Conservation (phyloP, 1,284 basidiomycete species). For the Trichosporon sp. region DNA sequence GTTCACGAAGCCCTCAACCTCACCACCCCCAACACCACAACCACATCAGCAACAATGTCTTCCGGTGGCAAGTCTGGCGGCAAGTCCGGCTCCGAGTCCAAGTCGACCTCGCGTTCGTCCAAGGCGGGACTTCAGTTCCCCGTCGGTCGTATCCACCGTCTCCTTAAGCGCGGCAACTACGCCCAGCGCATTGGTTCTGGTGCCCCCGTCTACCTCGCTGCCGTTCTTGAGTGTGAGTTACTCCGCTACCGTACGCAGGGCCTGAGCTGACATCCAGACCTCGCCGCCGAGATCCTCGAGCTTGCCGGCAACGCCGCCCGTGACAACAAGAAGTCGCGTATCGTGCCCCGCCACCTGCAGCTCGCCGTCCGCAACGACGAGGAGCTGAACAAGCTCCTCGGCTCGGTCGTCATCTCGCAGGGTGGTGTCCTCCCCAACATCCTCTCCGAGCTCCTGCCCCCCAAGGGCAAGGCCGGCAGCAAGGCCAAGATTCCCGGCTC, state of each 20-base stretch:
- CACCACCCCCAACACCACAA: conserved; percentile 5
- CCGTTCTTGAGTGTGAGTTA: conserved; percentile 48
- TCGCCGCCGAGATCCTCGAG: conserved; percentile 82
- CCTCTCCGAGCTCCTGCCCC: conserved; percentile 63
- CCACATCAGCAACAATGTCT: conserved; percentile 51
- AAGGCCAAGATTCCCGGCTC: conserved; percentile 38
- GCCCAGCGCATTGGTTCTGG: conserved; percentile 59
- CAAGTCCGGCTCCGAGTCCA: conserved; percentile 53
- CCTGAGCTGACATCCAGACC: conserved; percentile 47
- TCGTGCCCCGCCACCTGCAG: conserved; percentile 83
- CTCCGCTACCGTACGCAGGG: not conserved
- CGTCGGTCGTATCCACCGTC: conserved; percentile 82
- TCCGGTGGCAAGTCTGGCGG: conserved; percentile 54
- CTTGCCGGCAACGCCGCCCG: conserved; percentile 72
- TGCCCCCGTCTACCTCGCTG: conserved; percentile 72
- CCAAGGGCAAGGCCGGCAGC: conserved; percentile 52
- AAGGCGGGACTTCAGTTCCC: conserved; percentile 82
- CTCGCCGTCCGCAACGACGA: conserved; percentile 86
- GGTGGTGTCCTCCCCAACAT: conserved; percentile 82
- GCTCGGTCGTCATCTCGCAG: conserved; percentile 81
- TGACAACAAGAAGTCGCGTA: conserved; percentile 69
- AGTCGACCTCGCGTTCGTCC: conserved; percentile 67
- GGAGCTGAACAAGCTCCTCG: conserved; percentile 59
- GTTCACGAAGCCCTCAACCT: not conserved
- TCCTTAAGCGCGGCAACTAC: conserved; percentile 82